These are phyloP conservation scores for Apiospora marii DNA, from an alignment of 2,329 filamentous ascomycete species.

Conservation along the genomic window DNA sequence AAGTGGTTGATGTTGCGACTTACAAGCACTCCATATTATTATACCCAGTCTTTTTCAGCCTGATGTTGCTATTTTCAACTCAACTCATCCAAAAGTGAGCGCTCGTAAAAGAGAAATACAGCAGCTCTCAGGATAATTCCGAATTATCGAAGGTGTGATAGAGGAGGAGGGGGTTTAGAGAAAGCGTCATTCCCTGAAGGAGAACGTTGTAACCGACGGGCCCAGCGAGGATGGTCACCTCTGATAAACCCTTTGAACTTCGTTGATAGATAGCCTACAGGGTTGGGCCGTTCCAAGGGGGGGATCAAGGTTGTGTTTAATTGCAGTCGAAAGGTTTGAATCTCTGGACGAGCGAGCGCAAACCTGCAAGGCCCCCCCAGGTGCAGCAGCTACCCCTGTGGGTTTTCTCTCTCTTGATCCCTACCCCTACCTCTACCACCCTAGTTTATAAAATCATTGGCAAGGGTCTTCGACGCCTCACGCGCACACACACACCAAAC, in stretches of 20 bases:
- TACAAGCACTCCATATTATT: slow-evolving; percentile 23
- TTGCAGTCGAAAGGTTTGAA: slow-evolving; percentile 5
- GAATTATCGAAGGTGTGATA: neutral
- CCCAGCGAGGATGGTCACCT: slow-evolving; percentile 17
- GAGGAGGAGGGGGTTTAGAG: neutral
- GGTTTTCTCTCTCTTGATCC: neutral
- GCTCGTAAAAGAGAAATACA: neutral
- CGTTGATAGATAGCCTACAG: neutral
- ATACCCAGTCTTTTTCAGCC: neutral
- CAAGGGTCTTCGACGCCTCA: slow-evolving; percentile 7
- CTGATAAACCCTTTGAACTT: neutral
- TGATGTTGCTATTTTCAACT: neutral
- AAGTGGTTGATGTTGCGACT: neutral
- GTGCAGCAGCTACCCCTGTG: neutral
- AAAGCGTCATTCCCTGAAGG: slow-evolving; percentile 13
- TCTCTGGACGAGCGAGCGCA: neutral
- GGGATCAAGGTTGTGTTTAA: slow-evolving; percentile 16
- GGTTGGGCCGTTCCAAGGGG: neutral
- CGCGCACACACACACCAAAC: neutral
- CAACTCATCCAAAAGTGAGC: neutral
- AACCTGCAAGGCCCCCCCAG: neutral
- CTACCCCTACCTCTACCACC: neutral
- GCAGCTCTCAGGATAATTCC: neutral
- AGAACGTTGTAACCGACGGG: neutral
- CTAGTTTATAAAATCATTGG: neutral